Evolutionary conservation across 2,329 filamentous ascomycete species (phyloP).

Genomic region (Anthostomella pinea): DNA sequence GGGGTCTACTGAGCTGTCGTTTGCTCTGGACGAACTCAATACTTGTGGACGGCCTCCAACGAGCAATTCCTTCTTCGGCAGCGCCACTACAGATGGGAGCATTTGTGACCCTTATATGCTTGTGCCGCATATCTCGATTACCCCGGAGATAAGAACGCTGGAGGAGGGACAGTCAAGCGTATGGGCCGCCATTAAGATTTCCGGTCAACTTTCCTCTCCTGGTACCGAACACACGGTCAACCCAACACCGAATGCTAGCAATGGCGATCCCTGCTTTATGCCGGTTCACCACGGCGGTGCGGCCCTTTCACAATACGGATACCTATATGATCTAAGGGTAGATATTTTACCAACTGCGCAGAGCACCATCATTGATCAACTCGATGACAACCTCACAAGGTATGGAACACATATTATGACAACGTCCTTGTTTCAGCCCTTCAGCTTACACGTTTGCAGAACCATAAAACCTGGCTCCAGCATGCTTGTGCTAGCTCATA

Average conservation of each 20-base stretch:
- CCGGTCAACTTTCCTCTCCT: conserved; percentile 36
- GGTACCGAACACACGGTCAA: conserved; percentile 6
- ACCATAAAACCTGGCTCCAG: conserved; percentile 42
- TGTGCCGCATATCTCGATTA: conserved; percentile 42
- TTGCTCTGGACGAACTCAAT: conserved; percentile 9
- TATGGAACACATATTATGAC: conserved; percentile 4
- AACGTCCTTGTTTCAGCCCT: conserved; percentile 2
- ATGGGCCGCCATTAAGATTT: conserved; percentile 52
- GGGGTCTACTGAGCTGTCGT: conserved; percentile 9
- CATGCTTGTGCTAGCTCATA: conserved; percentile 47
- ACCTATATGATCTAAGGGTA: conserved; percentile 47
- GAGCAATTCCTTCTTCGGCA: conserved; percentile 26
- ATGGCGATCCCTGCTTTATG: conserved; percentile 12
- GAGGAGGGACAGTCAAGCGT: conserved; percentile 34
- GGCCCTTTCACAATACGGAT: conserved; percentile 38
- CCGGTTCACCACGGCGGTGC: conserved; percentile 20
- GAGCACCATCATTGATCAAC: conserved; percentile 43
- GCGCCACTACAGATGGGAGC: conserved; percentile 24
- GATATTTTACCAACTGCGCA: conserved; percentile 42
- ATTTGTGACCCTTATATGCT: conserved; percentile 33
- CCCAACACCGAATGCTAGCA: conserved; percentile 1
- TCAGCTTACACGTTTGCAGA: conserved; percentile 29
- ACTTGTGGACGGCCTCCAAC: conserved; percentile 5
- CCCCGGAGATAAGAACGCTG: conserved; percentile 38
- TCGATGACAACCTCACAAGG: conserved; percentile 32